phyloP scores from a whole-genome alignment of 2,329 filamentous ascomycete genomes.

The Aspergillus puulaauensis region DNA sequence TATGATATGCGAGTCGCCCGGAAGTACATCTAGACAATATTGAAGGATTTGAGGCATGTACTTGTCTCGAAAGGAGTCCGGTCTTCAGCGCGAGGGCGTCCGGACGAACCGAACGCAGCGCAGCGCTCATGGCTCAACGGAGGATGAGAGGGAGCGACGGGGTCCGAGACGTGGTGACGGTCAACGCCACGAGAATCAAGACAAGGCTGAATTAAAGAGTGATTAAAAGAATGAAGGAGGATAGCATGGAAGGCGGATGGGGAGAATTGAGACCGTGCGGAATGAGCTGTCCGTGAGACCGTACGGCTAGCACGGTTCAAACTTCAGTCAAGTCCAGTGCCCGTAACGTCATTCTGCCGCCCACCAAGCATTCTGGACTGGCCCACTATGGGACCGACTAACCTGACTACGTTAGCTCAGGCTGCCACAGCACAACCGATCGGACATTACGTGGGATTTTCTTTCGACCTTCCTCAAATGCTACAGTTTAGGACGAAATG shows the following conservation, averaged over 20 bases:
- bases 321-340: not conserved
- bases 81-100: conserved; percentile 28
- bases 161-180: conserved; percentile 8
- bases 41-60: conserved; percentile 17
- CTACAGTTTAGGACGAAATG: not conserved
- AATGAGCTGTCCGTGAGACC: not conserved
- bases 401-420: not conserved
- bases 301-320: not conserved
- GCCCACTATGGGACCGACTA: conserved; percentile 2
- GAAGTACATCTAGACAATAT: conserved; percentile 13
- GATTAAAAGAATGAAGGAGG: conserved; percentile 4
- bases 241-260: not conserved
- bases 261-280: not conserved
- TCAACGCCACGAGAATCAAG: conserved; percentile 6
- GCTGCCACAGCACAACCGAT: not conserved
- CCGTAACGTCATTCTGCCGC: conserved; percentile 10
- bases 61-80: conserved; percentile 21
- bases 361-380: conserved; percentile 4
- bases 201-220: not conserved
- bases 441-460: not conserved
- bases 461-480: not conserved
- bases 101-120: conserved; percentile 31
- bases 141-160: not conserved
- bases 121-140: conserved; percentile 28
- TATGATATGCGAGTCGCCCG: conserved; percentile 20